These are phyloP conservation scores for Geranium incanum DNA, from an alignment of 441 rosid genomes.

Conservation along the genomic window DNA sequence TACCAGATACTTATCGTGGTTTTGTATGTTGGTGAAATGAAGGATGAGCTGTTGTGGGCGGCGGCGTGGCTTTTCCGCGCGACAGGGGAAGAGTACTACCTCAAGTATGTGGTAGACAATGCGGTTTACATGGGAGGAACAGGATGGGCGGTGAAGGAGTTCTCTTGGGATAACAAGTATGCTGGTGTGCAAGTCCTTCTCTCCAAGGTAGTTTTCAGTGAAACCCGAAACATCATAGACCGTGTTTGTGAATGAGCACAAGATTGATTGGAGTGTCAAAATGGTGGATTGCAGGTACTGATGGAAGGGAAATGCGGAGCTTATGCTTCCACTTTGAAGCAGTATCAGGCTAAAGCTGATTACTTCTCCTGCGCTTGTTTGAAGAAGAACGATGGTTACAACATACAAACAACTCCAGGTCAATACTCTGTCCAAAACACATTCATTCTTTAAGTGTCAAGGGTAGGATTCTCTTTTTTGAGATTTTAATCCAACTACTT, in stretches of 20 bases:
- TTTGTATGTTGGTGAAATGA: conserved; percentile 6
- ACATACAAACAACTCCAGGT: conserved; percentile 55
- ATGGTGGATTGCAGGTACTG: conserved; percentile 33
- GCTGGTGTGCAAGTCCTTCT: conserved; percentile 65
- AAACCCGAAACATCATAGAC: no score
- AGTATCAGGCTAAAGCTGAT: conserved; percentile 51
- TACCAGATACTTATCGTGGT: not conserved
- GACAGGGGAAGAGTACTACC: conserved; percentile 42
- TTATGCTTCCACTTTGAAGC: conserved; percentile 42
- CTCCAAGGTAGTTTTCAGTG: conserved; percentile 32
- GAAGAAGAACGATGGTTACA: conserved; percentile 56
- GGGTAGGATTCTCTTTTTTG: no score
- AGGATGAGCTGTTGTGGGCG: conserved; percentile 67
- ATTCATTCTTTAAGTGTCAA: no score
- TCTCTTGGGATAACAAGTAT: conserved; percentile 74
- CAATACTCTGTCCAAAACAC: not conserved
- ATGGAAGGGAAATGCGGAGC: conserved; percentile 50
- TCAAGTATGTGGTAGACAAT: conserved; percentile 47
- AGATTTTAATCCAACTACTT: no score
- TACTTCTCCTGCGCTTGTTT: conserved; percentile 60
- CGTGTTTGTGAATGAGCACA: not conserved
- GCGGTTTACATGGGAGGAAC: conserved; percentile 61
- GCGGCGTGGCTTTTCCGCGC: conserved; percentile 54
- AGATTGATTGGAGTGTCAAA: no score
- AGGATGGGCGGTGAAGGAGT: conserved; percentile 55